Conservation (phyloP, 2,329 filamentous ascomycete species). For the Fusarium oxysporum region DNA sequence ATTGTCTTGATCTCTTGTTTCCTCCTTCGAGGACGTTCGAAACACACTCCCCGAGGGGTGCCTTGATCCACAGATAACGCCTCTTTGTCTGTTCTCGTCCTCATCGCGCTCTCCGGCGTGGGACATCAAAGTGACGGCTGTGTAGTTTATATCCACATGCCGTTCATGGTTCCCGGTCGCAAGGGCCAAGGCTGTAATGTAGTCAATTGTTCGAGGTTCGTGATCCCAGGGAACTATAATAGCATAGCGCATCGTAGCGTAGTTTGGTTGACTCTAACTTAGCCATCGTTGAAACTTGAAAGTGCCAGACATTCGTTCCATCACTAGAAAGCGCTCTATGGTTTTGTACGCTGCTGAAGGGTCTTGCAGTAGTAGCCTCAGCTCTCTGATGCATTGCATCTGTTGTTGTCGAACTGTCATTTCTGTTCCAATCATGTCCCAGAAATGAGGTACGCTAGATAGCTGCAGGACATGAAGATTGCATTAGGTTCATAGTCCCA, state of each 20-base stretch:
- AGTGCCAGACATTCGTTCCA: neutral
- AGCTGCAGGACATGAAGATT: slow-evolving; percentile 41
- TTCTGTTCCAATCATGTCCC: slow-evolving; percentile 2
- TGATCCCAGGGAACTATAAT: neutral
- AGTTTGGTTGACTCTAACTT: neutral
- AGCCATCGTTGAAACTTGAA: neutral
- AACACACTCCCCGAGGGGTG: slow-evolving; percentile 13
- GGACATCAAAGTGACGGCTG: slow-evolving; percentile 26
- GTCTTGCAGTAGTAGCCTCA: neutral
- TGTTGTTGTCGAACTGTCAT: neutral
- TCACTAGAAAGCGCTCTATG: slow-evolving; percentile 8
- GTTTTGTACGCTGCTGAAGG: slow-evolving; percentile 3
- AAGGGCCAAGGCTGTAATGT: slow-evolving; percentile 2
- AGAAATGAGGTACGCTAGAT: slow-evolving; percentile 5
- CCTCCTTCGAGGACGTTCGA: neutral
- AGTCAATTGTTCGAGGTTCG: neutral
- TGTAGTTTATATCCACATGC: slow-evolving; percentile 30
- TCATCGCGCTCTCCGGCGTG: slow-evolving; percentile 26
- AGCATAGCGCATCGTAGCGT: neutral
- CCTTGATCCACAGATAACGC: slow-evolving; percentile 2
- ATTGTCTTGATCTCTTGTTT: slow-evolving; percentile 12
- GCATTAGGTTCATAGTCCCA: slow-evolving; percentile 32
- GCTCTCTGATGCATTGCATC: neutral
- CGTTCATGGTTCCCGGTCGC: slow-evolving; percentile 26
- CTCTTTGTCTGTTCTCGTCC: slow-evolving; percentile 20